Conservation (phyloP, 805 yeast genomes). For the Tetrapisispora arboricola region DNA sequence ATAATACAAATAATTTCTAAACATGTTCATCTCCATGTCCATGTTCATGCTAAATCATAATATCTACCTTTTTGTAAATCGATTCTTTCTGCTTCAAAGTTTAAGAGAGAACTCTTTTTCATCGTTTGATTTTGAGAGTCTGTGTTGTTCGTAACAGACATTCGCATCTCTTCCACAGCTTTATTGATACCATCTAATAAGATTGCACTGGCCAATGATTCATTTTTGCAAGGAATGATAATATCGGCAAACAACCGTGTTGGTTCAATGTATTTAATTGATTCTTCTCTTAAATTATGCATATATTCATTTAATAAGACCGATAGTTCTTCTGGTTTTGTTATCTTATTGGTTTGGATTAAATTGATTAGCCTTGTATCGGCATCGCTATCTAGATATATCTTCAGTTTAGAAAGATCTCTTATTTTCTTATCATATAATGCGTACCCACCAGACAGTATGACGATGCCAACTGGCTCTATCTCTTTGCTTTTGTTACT, state of each 20-base stretch:
- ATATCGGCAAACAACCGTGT: conserved; percentile 24
- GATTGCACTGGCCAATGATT: conserved; percentile 20
- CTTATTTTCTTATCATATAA: conserved; percentile 52
- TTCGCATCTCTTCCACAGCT: conserved; percentile 18
- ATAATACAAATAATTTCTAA: too few relatives aligned
- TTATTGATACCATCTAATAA: conserved; percentile 26
- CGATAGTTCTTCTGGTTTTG: conserved; percentile 13
- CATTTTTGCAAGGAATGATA: conserved; percentile 25
- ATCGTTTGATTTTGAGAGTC: neutral
- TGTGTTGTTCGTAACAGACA: conserved; percentile 1
- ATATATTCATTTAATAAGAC: conserved; percentile 20
- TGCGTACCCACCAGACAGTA: conserved; percentile 75
- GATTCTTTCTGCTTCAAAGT: conserved; percentile 24
- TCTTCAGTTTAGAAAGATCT: conserved; percentile 48
- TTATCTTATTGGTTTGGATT: conserved; percentile 32
- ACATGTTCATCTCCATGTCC: too few relatives aligned
- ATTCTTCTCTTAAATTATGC: conserved; percentile 24
- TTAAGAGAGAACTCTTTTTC: conserved; percentile 15
- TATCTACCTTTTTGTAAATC: conserved; percentile 26
- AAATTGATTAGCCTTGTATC: conserved; percentile 78
- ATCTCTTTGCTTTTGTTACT: too few relatives aligned
- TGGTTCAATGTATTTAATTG: conserved; percentile 24
- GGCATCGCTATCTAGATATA: conserved; percentile 75
- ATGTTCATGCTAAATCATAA: conserved; percentile 17
- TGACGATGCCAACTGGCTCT: conserved; percentile 23